A percentile compares a stretch with the other conserved stretches of the same genome.
These are phyloP conservation scores for Dryas integrifolia DNA, from an alignment of 331 rosid species.

Conservation along the genomic window DNA sequence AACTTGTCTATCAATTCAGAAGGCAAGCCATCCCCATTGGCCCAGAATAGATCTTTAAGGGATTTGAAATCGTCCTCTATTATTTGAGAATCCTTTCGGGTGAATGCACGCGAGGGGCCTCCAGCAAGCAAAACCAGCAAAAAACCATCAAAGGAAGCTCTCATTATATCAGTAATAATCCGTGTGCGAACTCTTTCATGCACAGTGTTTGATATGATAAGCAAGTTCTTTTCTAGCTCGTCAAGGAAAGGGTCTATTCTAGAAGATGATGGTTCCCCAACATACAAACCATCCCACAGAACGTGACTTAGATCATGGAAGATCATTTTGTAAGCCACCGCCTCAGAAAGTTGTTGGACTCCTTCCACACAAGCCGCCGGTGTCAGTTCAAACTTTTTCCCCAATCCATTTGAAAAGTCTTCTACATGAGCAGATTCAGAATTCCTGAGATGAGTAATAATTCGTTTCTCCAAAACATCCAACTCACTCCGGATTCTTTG, in stretches of 20 bases:
- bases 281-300: slow-evolving; percentile 78
- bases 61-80: slow-evolving; percentile 82
- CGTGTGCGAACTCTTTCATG: slow-evolving; percentile 92
- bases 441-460: slow-evolving; percentile 67
- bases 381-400: slow-evolving; percentile 69
- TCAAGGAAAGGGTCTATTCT: slow-evolving; percentile 76
- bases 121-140: slow-evolving; percentile 86
- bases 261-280: slow-evolving; percentile 69
- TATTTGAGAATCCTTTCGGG: slow-evolving; percentile 59
- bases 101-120: slow-evolving; percentile 86
- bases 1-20: slow-evolving; percentile 68
- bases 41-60: slow-evolving; percentile 84
- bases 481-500: slow-evolving; percentile 80
- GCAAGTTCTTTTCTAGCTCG: slow-evolving; percentile 71
- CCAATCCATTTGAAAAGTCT: slow-evolving; percentile 58
- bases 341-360: slow-evolving; percentile 76
- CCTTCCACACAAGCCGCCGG: slow-evolving; percentile 73
- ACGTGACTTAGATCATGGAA: slow-evolving; percentile 68
- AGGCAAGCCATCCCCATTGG: slow-evolving; percentile 95
- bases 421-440: slow-evolving; percentile 54
- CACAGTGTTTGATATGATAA: slow-evolving; percentile 64
- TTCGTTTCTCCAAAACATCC: slow-evolving; percentile 74
- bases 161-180: slow-evolving; percentile 78
- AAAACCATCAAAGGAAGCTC: slow-evolving; percentile 87
- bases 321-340: slow-evolving; percentile 62